Evolutionary conservation across 257 asterid genomes (phyloP).

Genomic region (Ligustrum vulgare): DNA sequence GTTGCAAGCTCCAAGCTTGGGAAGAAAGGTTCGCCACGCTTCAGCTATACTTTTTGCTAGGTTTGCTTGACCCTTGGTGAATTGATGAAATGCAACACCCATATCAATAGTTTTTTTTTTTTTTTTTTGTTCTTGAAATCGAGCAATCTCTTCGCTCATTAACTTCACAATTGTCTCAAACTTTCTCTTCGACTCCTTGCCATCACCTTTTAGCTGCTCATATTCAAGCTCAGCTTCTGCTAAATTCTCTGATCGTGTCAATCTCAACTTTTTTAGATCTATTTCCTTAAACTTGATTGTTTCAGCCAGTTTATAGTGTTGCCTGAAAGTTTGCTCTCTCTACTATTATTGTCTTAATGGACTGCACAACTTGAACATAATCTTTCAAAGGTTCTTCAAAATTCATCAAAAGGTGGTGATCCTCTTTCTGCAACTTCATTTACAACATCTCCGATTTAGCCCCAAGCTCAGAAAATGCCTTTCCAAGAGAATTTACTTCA

Average conservation of each 20-base stretch:
- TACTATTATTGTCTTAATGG: conserved; percentile 84
- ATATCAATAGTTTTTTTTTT: conserved; percentile 76
- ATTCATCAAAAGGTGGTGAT: conserved; percentile 89
- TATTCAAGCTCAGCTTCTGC: conserved; percentile 84
- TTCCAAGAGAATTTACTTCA: conserved; percentile 84
- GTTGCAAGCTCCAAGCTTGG: conserved; percentile 73
- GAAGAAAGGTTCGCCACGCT: conserved; percentile 97
- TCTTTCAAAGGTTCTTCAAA: conserved; percentile 97
- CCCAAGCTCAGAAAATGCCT: conserved; percentile 92
- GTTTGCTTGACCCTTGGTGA: conserved; percentile 83
- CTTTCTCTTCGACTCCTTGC: conserved; percentile 71
- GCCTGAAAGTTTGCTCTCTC: conserved; percentile 88
- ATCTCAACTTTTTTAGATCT: too few relatives aligned
- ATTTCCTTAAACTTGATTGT: conserved; percentile 96
- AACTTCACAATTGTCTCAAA: conserved; percentile 70
- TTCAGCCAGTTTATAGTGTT: conserved; percentile 82
- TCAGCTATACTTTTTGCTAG: conserved; percentile 73
- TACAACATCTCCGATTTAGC: conserved; percentile 76
- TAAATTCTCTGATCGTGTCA: conserved; percentile 80
- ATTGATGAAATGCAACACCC: conserved; percentile 94
- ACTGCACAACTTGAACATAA: conserved; percentile 95
- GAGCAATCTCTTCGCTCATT: conserved; percentile 83
- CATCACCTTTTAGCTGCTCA: conserved; percentile 74
- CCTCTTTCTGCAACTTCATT: conserved; percentile 82
- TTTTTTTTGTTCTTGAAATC: conserved; percentile 92